These are phyloP conservation scores for Tricholoma saponaceum DNA, from an alignment of 768 basidiomycete species.

Conservation along the genomic window DNA sequence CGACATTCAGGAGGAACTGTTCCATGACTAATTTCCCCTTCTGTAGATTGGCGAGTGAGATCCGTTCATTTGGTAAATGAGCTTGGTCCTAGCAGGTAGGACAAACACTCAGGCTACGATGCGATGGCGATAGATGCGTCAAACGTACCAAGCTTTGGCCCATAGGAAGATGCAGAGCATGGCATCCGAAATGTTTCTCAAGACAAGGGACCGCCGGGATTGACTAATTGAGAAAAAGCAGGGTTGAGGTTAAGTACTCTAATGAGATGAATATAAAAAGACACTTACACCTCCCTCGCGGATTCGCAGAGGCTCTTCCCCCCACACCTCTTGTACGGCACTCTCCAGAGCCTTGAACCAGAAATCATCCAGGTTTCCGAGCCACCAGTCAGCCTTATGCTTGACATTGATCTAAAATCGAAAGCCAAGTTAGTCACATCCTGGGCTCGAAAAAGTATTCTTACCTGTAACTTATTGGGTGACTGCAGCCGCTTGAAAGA, in stretches of 20 bases:
- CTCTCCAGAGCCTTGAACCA: constrained; percentile 87
- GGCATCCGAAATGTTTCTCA: constrained; percentile 87
- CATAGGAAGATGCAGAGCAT: constrained; percentile 90
- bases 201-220: constrained; percentile 93
- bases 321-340: constrained; percentile 87
- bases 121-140: neutral
- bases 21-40: constrained; percentile 76
- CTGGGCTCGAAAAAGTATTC: neutral
- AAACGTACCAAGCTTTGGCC: constrained; percentile 82
- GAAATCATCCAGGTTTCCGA: constrained; percentile 78
- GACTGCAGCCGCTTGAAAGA: constrained; percentile 61
- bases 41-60: constrained; percentile 77
- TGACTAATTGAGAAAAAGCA: constrained; percentile 61
- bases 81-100: constrained; percentile 70
- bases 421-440: neutral
- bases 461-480: constrained; percentile 69
- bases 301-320: constrained; percentile 77
- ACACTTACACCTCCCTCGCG: constrained; percentile 85
- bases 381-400: constrained; percentile 94
- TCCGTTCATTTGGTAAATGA: constrained; percentile 90
- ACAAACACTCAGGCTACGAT: neutral
- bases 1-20: constrained; percentile 61
- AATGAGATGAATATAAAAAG: neutral
- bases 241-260: constrained; percentile 4
- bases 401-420: constrained; percentile 65